Base-by-base conservation (phyloP, 1,284 basidiomycete genomes). In the Rhodotorula sp. region DNA sequence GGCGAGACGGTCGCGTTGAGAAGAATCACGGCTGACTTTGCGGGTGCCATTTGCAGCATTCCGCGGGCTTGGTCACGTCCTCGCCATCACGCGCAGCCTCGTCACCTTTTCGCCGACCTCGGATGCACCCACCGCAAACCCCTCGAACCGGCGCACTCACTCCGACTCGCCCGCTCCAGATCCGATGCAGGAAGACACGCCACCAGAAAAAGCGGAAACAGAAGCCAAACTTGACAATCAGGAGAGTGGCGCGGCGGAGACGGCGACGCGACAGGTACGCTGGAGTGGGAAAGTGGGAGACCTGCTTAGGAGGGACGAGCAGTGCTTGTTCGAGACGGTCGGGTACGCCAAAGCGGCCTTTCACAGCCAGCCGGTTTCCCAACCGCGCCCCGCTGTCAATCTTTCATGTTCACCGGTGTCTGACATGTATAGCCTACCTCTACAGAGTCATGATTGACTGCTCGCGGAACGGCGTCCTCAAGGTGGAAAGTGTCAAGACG, bases 361-460 rank as follows among this genome's bases (percentile, higher is more conserved):
- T 55, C n/a, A 31, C 12, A 26, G 23, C n/a, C 8, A 12, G 52
- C n/a, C 50, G 34, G 6, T 31, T 8, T n/a, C 54, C 52, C 43
- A 4, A 38, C n/a, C 14, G 19, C 38, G 23, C 31, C 12, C n/a
- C 34, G 6, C 5, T 28, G 34, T 38, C 28, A 5, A n/a, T 1
- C 52, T 14, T 43, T 14, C 38, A 43, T 12, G 38, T 43, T 43
- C 10, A 43, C 38, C 38, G 38, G 12, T 4, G 23, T 14, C 55
- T 62, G 12, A 58, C n/a, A 43, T 43, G 38, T 2, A 23, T 10
- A 16, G 2, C 26, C 10, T 21, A 4, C 15, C 8, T 43, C 38
- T 31, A 34, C 67, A 77, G 81, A 5, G 79, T 80, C 63, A 81
- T 82, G 81, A 79, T 82, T 60, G 81, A 82, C 72, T 82, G 81